Evolutionary conservation across 225 moss, liverwort and hornwort genomes (phyloP).

Genomic region (Bryum argenteum): DNA sequence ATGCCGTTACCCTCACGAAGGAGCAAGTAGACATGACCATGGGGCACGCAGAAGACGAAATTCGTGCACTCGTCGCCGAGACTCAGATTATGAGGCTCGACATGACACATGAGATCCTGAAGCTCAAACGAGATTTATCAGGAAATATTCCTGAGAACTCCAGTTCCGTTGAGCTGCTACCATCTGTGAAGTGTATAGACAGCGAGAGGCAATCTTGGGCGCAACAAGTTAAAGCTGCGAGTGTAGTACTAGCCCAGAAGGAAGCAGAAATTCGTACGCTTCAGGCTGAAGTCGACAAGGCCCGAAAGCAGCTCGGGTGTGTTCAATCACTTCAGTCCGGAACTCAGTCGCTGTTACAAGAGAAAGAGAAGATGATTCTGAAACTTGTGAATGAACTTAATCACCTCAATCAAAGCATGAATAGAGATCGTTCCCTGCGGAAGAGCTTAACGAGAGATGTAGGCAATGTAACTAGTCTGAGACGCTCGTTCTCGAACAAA

Average conservation of each 20-base stretch:
- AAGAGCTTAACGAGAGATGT: constrained; percentile 51
- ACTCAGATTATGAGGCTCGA: constrained; percentile 57
- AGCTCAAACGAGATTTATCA: constrained; percentile 49
- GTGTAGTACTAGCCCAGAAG: constrained; percentile 46
- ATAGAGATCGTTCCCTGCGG: constrained; percentile 45
- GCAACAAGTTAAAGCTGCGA: constrained; percentile 53
- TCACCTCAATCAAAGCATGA: constrained; percentile 45
- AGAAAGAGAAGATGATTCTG: constrained; percentile 46
- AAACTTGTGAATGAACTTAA: constrained; percentile 53
- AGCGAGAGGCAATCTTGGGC: constrained; percentile 59
- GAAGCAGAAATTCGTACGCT: constrained; percentile 44
- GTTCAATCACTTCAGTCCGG: constrained; percentile 36
- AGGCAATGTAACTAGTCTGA: constrained; percentile 43
- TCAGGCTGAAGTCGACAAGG: constrained; percentile 51
- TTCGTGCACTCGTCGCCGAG: constrained; percentile 49
- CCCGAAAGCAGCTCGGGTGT: constrained; percentile 36
- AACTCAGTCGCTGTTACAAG: constrained; percentile 40
- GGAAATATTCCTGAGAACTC: constrained; percentile 37
- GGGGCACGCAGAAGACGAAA: constrained; percentile 46
- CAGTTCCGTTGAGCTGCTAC: constrained; percentile 32
- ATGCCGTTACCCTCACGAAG: constrained; percentile 54
- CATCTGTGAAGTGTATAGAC: constrained; percentile 51
- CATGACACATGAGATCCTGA: constrained; percentile 50
- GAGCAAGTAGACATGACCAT: constrained; percentile 53
- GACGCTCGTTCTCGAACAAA: constrained; percentile 57